phyloP scores from a whole-genome alignment of 2,329 filamentous ascomycete species.

The Verticillium zaregamsianum region DNA sequence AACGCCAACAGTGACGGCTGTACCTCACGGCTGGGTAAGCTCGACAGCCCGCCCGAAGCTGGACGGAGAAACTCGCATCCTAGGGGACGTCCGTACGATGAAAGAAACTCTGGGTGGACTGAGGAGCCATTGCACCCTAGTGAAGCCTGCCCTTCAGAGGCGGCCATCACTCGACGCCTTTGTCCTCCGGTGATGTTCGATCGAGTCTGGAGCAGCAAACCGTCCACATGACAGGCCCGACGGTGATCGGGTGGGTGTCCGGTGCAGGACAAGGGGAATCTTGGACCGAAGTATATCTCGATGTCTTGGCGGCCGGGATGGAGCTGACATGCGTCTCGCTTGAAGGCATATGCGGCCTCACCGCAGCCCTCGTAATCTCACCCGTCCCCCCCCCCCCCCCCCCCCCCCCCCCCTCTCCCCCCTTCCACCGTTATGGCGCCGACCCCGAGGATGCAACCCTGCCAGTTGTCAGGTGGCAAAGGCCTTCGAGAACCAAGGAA shows the following conservation, averaged over 20 bases:
- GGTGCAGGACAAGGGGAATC: neutral
- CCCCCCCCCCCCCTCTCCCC: no score
- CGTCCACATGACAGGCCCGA: neutral
- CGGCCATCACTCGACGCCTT: neutral
- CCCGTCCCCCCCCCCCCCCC: neutral
- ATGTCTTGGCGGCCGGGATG: neutral
- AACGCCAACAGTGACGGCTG: neutral
- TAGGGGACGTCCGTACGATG: neutral
- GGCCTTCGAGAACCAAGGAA: no score
- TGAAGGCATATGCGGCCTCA: neutral
- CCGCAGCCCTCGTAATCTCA: neutral
- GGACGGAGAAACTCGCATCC: neutral
- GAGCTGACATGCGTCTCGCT: neutral
- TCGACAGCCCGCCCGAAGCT: neutral
- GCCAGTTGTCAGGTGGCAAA: no score
- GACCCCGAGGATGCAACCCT: neutral
- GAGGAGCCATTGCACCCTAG: neutral
- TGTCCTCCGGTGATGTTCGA: neutral
- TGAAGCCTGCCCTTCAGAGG: neutral
- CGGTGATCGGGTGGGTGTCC: neutral
- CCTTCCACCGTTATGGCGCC: neutral
- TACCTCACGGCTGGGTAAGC: neutral
- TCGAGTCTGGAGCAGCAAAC: neutral
- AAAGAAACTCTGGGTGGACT: neutral
- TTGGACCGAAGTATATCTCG: neutral